phyloP scores from a whole-genome alignment of 2,329 filamentous ascomycete species.

The Clathrospora elynae region DNA sequence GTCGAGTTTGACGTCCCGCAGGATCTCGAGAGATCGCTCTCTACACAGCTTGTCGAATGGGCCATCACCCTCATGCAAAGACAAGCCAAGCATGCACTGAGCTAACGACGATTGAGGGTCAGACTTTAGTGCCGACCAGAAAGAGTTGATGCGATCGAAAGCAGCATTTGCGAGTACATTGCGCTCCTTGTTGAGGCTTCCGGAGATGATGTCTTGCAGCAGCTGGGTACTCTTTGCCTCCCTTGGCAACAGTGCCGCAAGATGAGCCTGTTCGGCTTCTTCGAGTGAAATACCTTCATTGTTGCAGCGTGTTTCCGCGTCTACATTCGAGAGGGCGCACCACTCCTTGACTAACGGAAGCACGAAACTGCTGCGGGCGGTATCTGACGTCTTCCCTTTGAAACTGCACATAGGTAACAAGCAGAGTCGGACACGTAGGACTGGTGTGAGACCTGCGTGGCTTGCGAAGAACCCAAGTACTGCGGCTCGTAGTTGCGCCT shows the following conservation, averaged over 20 bases:
- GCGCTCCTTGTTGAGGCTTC: constrained; percentile 52
- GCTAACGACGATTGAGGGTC: constrained; percentile 65
- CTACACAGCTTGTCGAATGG: constrained; percentile 49
- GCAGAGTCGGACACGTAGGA: constrained; percentile 70
- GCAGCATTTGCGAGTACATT: constrained; percentile 65
- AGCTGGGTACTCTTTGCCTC: constrained; percentile 63
- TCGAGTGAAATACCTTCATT: constrained; percentile 55
- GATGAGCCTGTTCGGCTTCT: constrained; percentile 59
- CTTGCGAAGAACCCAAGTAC: constrained; percentile 74
- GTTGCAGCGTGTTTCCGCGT: constrained; percentile 58
- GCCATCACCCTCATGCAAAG: constrained; percentile 51
- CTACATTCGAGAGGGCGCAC: constrained; percentile 60
- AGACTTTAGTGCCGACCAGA: constrained; percentile 75
- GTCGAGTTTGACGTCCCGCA: constrained; percentile 74
- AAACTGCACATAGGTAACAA: constrained; percentile 75
- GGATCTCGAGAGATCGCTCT: constrained; percentile 68
- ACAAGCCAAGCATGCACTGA: constrained; percentile 66
- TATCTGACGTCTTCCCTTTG: constrained; percentile 73
- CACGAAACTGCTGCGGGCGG: constrained; percentile 73
- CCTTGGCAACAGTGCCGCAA: constrained; percentile 60
- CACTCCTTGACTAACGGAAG: constrained; percentile 75
- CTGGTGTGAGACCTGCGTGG: constrained; percentile 71
- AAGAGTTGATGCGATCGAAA: constrained; percentile 70
- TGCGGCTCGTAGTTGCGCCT: constrained; percentile 66
- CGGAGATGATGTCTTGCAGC: constrained; percentile 58